Evolutionary conservation across 805 yeast species (phyloP), one percentile per base, ranked within the genome.

Genomic region (Metschnikowia sp.): DNA sequence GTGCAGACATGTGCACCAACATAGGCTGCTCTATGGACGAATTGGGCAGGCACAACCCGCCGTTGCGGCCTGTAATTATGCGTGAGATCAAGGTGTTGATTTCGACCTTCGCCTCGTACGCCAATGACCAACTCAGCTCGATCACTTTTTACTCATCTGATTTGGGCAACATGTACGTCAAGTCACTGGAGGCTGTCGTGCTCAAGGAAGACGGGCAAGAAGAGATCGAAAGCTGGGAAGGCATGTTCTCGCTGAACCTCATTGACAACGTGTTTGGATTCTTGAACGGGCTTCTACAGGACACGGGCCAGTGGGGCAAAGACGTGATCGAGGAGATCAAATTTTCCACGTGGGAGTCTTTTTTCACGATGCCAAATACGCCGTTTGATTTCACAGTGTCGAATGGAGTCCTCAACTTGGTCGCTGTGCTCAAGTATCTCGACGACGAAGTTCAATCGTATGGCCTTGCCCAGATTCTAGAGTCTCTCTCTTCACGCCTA

Each of bases 41-140:
- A 55, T 66, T 90, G 40, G 82, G 87, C 2, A 77, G 96, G 58
- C 97, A 91, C 60, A 88, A 87, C 58, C 88, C 96, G 1, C 81
- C 77, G 2, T 70, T 89, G 50, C 82, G 86, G 42, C 83, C 86
- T 0, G 58, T 66, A 0, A 80, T 90, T 19, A 64, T 79, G 42
- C 64, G 70, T 3, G 79, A 80, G 43, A 66, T 83, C 40, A 65
- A 71, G 2, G 54, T 58, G 0, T 53, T 83, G n/a, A 68, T 84
- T 1, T 64, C 70, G 26, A 63, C 68, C 8, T 61, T 82, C 8
- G 81, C 86, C 0, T 46, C 39, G 0, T 54, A 58, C 30, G 74
- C 74, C 1, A 56, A 60, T 12, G 22, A 2, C 49, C 55, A 7
- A 66, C 79, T 53, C 15, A 57, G 65, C 3, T 75, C 75, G 0